Conservation (phyloP, 176 grass and related monocot species). For the Hordeum marinum region DNA sequence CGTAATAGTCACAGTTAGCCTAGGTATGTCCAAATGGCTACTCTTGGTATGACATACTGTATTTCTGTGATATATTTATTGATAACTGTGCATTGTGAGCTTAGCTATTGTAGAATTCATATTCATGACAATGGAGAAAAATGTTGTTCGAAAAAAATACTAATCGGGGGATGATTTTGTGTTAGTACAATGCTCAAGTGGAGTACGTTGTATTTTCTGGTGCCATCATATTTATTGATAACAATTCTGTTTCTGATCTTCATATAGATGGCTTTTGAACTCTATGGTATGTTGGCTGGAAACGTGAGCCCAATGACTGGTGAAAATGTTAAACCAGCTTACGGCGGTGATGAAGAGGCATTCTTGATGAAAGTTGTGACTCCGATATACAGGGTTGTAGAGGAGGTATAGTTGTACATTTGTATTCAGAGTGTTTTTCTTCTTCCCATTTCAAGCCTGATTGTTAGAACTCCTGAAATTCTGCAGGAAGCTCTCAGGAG, state of each 20-base stretch:
- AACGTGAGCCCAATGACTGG: conserved; percentile 89
- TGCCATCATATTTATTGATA: conserved; percentile 3
- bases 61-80: not conserved
- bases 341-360: conserved; percentile 83
- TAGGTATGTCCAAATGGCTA: not conserved
- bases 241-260: conserved; percentile 7
- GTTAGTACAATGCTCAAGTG: not conserved
- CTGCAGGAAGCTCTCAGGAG: conserved; percentile 85
- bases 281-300: conserved; percentile 81
- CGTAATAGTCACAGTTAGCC: not conserved
- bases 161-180: not conserved
- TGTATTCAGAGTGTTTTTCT: not conserved
- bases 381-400: conserved; percentile 78
- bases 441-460: conserved; percentile 11
- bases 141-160: not conserved
- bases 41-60: not conserved
- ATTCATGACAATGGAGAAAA: not conserved
- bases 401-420: conserved; percentile 44
- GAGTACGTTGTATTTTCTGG: not conserved
- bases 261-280: conserved; percentile 96
- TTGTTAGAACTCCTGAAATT: not conserved
- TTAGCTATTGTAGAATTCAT: not conserved
- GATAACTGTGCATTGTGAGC: not conserved
- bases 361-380: conserved; percentile 88
- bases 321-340: conserved; percentile 91